These are phyloP conservation scores for Alnus rubra DNA, from an alignment of 306 rosid species.

Conservation along the genomic window DNA sequence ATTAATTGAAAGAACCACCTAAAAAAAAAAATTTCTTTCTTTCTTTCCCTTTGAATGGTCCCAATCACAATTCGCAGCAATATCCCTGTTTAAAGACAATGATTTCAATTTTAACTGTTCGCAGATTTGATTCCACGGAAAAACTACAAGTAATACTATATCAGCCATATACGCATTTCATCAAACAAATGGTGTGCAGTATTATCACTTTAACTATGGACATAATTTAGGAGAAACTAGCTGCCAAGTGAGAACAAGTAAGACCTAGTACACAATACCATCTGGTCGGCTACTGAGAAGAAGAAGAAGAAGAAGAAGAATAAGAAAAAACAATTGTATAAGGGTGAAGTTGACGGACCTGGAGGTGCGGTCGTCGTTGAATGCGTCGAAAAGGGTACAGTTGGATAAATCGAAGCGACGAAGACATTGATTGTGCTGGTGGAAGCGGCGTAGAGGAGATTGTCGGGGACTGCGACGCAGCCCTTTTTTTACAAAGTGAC, in stretches of 20 bases:
- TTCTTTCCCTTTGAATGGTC: background rate
- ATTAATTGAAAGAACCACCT: background rate
- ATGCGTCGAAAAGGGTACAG: no score
- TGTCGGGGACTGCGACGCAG: no score
- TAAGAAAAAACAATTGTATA: no score
- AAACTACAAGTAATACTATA: background rate
- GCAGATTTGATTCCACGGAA: background rate
- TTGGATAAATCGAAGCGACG: no score
- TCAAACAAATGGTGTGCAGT: background rate
- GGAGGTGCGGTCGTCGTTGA: no score
- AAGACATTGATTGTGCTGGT: no score
- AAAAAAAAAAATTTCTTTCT: background rate
- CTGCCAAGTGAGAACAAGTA: background rate
- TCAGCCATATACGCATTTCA: background rate
- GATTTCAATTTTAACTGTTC: background rate
- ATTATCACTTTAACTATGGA: background rate
- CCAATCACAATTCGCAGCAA: background rate
- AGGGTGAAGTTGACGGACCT: no score
- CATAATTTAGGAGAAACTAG: background rate
- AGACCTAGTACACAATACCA: background rate
- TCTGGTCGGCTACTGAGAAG: background rate
- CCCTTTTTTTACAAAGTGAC: no score
- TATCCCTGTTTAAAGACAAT: background rate
- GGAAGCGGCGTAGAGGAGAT: no score
- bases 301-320: background rate